Evolutionary conservation across 2,329 filamentous ascomycete genomes (phyloP), one percentile per base, ranked within the genome.

Genomic region (Amauroascus verrucosus): DNA sequence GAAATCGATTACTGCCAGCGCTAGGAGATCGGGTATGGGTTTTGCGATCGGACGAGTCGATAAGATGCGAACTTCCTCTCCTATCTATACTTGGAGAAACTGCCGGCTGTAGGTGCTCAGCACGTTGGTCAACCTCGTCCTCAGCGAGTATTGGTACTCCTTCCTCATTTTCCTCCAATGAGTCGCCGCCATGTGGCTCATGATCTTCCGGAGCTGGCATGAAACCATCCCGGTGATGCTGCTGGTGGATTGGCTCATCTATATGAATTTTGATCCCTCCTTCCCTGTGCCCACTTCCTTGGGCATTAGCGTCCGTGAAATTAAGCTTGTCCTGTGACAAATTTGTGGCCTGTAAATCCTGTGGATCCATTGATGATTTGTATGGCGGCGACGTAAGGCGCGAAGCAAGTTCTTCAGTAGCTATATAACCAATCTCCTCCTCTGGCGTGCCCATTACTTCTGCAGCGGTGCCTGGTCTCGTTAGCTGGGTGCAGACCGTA

Each of bases 401-500:
- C 28, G 84, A 85, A 14, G 83, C 77, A 64, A 89, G 95, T 64
- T 95, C 84, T 59, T 96, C 89, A 9, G 82, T 84, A 11, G 89
- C 91, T 57, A 88, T 80, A 71, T 90, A 95, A 18, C 87, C 93
- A 61, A 95, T 82, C 65, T 97, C 86, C 63, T 97, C 91, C 61
- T 86, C 88, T 1, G 93, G 93, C 3, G 89, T 93, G 54, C 86
- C 82, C 48, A 79, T 71, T 54, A 81, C 77, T 49, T 79, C 78
- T 49, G 76, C 72, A 40, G 79, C 80, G 38, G 80, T 81, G 57
- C 82, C 87, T 93, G 64, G 53, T 62, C 69, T 48, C 37, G 57
- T 49, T 48, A 55, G 62, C 55, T 40, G 41, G 41, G 50, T 33
- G 11, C 30, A 46, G 48, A 37, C 7, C 35, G 16, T 37, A 9